A percentile compares a stretch with the other conserved stretches of the same genome.
Evolutionary conservation across 208 protist species (phyloP).

Genomic region (Eutreptiella sp.): DNA sequence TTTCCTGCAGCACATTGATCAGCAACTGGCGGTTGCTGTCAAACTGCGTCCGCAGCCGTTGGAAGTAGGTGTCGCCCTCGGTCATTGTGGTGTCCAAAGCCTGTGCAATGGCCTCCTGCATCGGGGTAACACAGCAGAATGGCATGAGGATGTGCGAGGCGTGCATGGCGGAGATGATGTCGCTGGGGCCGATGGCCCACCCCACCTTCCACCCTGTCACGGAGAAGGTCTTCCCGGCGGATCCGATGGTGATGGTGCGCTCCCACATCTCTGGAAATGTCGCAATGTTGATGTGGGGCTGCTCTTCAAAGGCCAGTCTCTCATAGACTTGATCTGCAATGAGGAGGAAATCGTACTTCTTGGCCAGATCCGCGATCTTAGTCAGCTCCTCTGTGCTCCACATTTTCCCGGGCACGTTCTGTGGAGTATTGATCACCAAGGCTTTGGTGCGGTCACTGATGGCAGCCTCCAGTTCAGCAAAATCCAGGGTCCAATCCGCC

Average conservation of each 20-base stretch:
- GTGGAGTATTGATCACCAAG: slow-evolving; percentile 83
- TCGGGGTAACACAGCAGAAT: slow-evolving; percentile 69
- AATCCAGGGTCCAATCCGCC: slow-evolving; percentile 49
- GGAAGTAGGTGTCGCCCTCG: slow-evolving; percentile 52
- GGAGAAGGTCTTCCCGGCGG: slow-evolving; percentile 80
- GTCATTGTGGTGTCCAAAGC: slow-evolving; percentile 55
- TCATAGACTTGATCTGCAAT: slow-evolving; percentile 82
- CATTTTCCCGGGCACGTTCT: slow-evolving; percentile 78
- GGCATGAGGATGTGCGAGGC: slow-evolving; percentile 62
- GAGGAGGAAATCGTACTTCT: slow-evolving; percentile 50
- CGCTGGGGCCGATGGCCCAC: slow-evolving; percentile 54
- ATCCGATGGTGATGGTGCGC: slow-evolving; percentile 76
- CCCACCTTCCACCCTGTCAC: slow-evolving; percentile 86
- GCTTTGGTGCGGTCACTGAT: slow-evolving; percentile 68
- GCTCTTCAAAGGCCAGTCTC: slow-evolving; percentile 60
- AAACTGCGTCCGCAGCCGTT: slow-evolving; percentile 43
- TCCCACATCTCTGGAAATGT: slow-evolving; percentile 72
- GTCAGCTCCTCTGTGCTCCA: slow-evolving; percentile 54
- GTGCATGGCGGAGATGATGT: slow-evolving; percentile 41
- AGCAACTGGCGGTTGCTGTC: slow-evolving; percentile 43
- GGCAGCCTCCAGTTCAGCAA: slow-evolving; percentile 47
- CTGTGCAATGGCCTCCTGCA: slow-evolving; percentile 70
- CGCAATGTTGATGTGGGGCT: slow-evolving; percentile 57
- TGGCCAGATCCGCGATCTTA: slow-evolving; percentile 57
- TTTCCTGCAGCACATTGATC: slow-evolving; percentile 36